phyloP scores from a whole-genome alignment of 768 basidiomycete genomes.

The Butyriboletus loyo region DNA sequence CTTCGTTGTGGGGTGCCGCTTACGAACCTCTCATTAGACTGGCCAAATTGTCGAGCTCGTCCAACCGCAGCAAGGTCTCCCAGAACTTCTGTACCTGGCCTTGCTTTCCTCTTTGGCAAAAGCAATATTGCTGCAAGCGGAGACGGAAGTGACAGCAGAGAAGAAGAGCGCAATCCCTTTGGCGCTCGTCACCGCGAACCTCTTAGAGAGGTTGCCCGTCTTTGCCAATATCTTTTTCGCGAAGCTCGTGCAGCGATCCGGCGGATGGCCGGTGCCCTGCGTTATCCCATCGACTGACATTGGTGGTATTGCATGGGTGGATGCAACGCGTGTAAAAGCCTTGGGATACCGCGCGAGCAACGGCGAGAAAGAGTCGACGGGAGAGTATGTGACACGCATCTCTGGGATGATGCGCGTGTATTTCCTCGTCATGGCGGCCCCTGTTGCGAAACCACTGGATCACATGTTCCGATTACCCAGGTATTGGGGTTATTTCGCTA shows the following conservation, averaged over 20 bases:
- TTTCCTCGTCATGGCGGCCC: slow-evolving; percentile 58
- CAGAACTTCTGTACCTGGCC: slow-evolving; percentile 59
- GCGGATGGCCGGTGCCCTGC: slow-evolving; percentile 81
- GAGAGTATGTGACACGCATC: slow-evolving; percentile 66
- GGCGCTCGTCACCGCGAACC: slow-evolving; percentile 63
- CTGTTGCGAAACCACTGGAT: slow-evolving; percentile 38
- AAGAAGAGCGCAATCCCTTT: slow-evolving; percentile 82
- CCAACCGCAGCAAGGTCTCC: slow-evolving; percentile 27
- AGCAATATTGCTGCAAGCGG: slow-evolving; percentile 84
- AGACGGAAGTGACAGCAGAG: slow-evolving; percentile 90
- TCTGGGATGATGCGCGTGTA: slow-evolving; percentile 85
- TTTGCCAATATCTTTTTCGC: slow-evolving; percentile 80
- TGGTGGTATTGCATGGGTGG: slow-evolving; percentile 46
- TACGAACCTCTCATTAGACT: slow-evolving; percentile 29
- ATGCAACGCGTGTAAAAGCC: slow-evolving; percentile 43
- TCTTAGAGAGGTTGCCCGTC: slow-evolving; percentile 54
- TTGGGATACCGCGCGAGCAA: slow-evolving; percentile 52
- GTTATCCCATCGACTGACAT: slow-evolving; percentile 53
- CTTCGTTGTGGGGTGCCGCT: slow-evolving; percentile 9
- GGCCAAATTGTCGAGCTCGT: slow-evolving; percentile 44
- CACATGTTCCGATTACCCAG: slow-evolving; percentile 58
- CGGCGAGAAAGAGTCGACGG: slow-evolving; percentile 48
- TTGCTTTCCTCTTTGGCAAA: slow-evolving; percentile 88
- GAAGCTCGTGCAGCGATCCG: slow-evolving; percentile 81
- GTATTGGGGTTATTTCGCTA: slow-evolving; percentile 71